Evolutionary conservation across 352 stramenopile genomes (phyloP).

Genomic region (Phytophthora nicotianae): DNA sequence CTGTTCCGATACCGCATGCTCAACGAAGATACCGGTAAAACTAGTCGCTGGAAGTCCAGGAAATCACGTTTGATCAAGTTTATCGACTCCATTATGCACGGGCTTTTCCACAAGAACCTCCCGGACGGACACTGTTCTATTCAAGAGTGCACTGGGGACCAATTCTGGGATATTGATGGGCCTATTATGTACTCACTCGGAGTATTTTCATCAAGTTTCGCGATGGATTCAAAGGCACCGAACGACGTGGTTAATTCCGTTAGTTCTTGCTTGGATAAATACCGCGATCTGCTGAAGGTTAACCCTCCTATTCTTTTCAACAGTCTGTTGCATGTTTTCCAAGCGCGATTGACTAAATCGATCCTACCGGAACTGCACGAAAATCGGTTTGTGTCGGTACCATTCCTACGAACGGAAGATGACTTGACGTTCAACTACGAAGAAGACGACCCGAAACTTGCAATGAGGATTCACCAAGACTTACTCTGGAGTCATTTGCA

Average conservation of each 20-base stretch:
- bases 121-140: conserved; percentile 28
- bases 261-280: conserved; percentile 40
- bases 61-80: conserved; percentile 68
- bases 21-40: conserved; percentile 48
- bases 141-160: conserved; percentile 50
- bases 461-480: conserved; percentile 41
- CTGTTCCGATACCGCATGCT: conserved; percentile 71
- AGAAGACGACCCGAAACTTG: conserved; percentile 52
- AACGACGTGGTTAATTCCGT: conserved; percentile 16
- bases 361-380: conserved; percentile 66
- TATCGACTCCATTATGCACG: conserved; percentile 73
- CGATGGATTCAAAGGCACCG: conserved; percentile 40
- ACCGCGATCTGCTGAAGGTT: conserved; percentile 49
- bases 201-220: conserved; percentile 60
- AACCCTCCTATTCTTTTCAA: conserved; percentile 70
- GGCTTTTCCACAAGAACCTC: conserved; percentile 60
- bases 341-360: conserved; percentile 51
- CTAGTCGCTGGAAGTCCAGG: conserved; percentile 55
- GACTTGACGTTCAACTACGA: conserved; percentile 66
- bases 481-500: conserved; percentile 55
- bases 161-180: conserved; percentile 81
- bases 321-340: conserved; percentile 59
- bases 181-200: conserved; percentile 68
- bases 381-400: conserved; percentile 55
- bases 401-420: conserved; percentile 57